A percentile compares a stretch with the other conserved stretches of the same genome.
Conservation (phyloP, 257 asterid genomes). For the Fraxinus americana region DNA sequence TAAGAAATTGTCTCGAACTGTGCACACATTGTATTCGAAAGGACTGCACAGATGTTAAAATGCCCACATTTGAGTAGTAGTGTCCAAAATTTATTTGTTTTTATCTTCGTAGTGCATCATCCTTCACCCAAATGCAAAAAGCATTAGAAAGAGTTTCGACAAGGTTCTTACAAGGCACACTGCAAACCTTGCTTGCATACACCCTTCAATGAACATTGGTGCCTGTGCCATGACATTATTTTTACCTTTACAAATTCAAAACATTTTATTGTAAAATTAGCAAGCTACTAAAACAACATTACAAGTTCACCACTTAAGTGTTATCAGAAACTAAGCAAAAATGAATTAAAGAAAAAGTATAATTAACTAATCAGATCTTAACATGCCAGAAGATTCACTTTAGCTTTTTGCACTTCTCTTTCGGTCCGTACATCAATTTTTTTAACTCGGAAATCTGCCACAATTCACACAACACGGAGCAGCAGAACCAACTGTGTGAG, state of each 20-base stretch:
- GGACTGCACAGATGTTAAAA: too few species aligned
- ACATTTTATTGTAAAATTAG: neutral
- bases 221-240: too few species aligned
- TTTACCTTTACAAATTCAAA: neutral
- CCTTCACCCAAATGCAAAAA: too few species aligned
- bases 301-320: neutral
- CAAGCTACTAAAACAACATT: neutral
- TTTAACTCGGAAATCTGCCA: constrained; percentile 11
- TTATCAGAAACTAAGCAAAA: neutral
- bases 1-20: too few species aligned
- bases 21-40: too few species aligned
- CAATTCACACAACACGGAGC: constrained; percentile 17
- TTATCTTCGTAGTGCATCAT: too few species aligned
- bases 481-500: constrained; percentile 5
- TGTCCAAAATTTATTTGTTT: too few species aligned
- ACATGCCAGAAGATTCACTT: constrained; percentile 6
- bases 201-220: too few species aligned
- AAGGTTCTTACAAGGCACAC: neutral
- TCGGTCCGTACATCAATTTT: constrained; percentile 7
- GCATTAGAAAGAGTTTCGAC: neutral
- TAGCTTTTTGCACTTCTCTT: neutral
- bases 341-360: constrained; percentile 3
- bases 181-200: neutral
- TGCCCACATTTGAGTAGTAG: too few species aligned
- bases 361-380: neutral